Evolutionary conservation across 805 yeast genomes (phyloP), one percentile per base, ranked within the genome.

Genomic region (Lipomyces yamanashiensis): DNA sequence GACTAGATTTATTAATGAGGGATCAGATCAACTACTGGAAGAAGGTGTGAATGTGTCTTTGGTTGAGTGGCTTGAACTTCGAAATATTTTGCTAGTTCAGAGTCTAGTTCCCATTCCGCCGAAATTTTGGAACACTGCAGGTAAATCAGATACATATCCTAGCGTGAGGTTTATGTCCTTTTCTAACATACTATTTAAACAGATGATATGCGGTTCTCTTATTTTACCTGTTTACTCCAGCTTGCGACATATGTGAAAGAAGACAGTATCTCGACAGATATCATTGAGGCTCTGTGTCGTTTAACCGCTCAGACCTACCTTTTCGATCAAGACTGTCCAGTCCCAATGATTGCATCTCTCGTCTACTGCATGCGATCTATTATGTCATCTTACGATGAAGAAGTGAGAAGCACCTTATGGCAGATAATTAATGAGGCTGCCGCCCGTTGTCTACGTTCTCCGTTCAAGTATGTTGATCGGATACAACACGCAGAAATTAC

Each of bases 391-490:
- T 44, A 33, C 5, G 49, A 33, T 15, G 43, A 54, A 10, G 12
- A 48, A 13, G 36, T 13, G 77, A n/a, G 74, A 77, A 71, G 70
- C 0, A 76, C 77, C 44, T 72, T 91, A 1, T 87, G 90, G 87
- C 78, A 77, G 10, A 74, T 90, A 37, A 67, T 93, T 7, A 97
- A 93, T 72, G 95, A 92, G 73, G 78, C 90, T 0, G 80, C 91
- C 37, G 80, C 90, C 0, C 82, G 97, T 66, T 81, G 87, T 65
- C 82, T 87, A 43, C 82, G 84, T 66, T 76, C 91, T 0, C 98
- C 98, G 0, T 95, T 88, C 76, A 91, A 89, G 72, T 93, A 92
- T 70, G 82, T 90, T 58, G 98, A 93, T 72, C 48, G 66, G 74
- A 58, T 80, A 85, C 39, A 49, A 71, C 51, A 37, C 71, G 19